phyloP scores from a whole-genome alignment of 768 basidiomycete species.

The Tricholoma terreum region DNA sequence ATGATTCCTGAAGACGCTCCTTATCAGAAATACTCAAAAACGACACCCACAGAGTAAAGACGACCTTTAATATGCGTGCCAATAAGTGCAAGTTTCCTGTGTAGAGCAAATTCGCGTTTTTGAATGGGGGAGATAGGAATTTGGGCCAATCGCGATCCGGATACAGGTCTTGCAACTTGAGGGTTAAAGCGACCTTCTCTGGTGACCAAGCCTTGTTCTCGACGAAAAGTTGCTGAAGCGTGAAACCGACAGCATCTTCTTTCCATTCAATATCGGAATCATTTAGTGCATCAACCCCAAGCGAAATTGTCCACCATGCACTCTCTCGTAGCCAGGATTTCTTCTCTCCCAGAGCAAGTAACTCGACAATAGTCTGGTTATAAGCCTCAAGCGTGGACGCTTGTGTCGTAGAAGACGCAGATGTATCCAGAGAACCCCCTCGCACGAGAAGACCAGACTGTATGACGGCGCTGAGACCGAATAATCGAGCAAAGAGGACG shows the following conservation, averaged over 20 bases:
- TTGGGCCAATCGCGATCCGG: constrained; percentile 68
- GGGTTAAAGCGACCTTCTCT: constrained; percentile 80
- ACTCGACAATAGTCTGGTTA: constrained; percentile 51
- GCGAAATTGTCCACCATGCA: constrained; percentile 78
- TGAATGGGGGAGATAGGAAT: constrained; percentile 70
- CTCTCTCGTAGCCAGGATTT: constrained; percentile 92
- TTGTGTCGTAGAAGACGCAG: constrained; percentile 49
- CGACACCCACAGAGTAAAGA: constrained; percentile 4
- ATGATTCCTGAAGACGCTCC: constrained; percentile 47
- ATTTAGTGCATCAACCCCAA: constrained; percentile 59
- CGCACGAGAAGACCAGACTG: constrained; percentile 82
- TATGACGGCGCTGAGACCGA: constrained; percentile 82
- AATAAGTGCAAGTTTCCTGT: constrained; percentile 69
- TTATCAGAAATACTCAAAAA: background rate
- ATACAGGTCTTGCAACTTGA: constrained; percentile 62
- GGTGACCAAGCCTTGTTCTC: constrained; percentile 70
- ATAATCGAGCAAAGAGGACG: constrained; percentile 85
- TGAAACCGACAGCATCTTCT: constrained; percentile 51
- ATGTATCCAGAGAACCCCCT: constrained; percentile 47
- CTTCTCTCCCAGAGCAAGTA: constrained; percentile 70
- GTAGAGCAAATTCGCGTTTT: constrained; percentile 65
- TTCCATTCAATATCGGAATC: constrained; percentile 69
- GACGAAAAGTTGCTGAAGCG: constrained; percentile 51
- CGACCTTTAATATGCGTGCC: constrained; percentile 78
- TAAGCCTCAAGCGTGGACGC: constrained; percentile 61